Percentiles rank a stretch among this genome's conserved stretches.
Conservation (phyloP, 2,329 filamentous ascomycete genomes). For the Colletotrichum kahawae region DNA sequence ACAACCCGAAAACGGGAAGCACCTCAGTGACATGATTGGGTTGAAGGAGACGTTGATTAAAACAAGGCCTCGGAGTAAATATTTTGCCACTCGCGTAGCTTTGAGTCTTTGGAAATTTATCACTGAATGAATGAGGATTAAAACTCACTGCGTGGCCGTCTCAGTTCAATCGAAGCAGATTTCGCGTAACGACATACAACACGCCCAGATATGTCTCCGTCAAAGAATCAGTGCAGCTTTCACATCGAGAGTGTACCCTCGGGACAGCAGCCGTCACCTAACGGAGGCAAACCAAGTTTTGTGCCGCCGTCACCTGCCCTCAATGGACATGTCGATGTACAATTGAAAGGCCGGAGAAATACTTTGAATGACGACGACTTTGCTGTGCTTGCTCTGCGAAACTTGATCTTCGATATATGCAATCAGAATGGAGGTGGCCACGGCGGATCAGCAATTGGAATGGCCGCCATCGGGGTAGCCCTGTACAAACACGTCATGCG, state of each 20-base stretch:
- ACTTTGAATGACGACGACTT: neutral
- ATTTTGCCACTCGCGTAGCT: neutral
- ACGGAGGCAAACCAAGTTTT: neutral
- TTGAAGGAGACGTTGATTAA: neutral
- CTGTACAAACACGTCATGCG: constrained; percentile 66
- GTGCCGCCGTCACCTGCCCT: neutral
- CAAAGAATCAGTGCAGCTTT: neutral
- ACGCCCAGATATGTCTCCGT: neutral
- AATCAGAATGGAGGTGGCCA: constrained; percentile 65
- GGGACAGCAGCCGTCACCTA: neutral
- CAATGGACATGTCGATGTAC: neutral
- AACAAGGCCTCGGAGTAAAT: neutral
- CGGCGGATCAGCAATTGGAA: constrained; percentile 43
- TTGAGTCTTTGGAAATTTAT: neutral
- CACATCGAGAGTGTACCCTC: neutral
- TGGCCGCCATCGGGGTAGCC: constrained; percentile 40
- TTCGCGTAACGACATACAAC: neutral
- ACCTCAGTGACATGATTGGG: neutral
- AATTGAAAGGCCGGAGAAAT: neutral
- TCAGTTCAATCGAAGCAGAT: neutral
- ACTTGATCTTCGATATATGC: constrained; percentile 49
- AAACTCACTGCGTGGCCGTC: neutral
- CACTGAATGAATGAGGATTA: neutral
- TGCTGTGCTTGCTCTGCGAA: neutral
- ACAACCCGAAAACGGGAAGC: neutral